A percentile compares a stretch with the other conserved stretches of the same genome.
These are phyloP conservation scores for Gossypium gossypioides DNA, from an alignment of 441 rosid genomes.

Conservation along the genomic window DNA sequence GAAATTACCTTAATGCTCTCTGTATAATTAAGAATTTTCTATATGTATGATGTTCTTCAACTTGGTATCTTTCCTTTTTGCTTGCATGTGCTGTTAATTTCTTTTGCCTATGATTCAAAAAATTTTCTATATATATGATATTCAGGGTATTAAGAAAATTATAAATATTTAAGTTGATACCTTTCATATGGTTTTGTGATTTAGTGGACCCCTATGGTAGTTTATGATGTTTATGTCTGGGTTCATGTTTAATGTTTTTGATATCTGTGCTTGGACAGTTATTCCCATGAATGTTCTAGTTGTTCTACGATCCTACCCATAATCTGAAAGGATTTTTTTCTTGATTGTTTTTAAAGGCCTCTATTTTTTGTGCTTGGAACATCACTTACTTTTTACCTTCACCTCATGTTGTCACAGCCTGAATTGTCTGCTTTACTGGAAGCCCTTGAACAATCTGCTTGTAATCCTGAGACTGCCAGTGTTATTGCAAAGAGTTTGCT, in stretches of 20 bases:
- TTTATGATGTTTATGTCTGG: not conserved
- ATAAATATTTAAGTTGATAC: constrained; percentile 1
- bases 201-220: not conserved
- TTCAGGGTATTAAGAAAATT: not conserved
- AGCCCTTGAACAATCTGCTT: constrained; percentile 81
- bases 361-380: not conserved
- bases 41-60: not conserved
- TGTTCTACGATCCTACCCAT: not conserved
- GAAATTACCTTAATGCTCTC: not conserved
- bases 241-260: not conserved
- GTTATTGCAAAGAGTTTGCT: constrained; percentile 66
- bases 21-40: not conserved
- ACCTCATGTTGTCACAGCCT: constrained; percentile 49
- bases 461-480: constrained; percentile 51
- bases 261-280: not conserved
- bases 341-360: not conserved
- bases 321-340: not conserved
- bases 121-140: not conserved
- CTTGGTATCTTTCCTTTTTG: not conserved
- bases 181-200: not conserved
- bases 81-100: not conserved
- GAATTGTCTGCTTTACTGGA: constrained; percentile 69
- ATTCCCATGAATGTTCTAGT: constrained; percentile 1
- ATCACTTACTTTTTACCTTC: constrained; percentile 8
- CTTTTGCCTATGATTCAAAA: not conserved